Base-by-base conservation (phyloP, 2,329 filamentous ascomycete species). In the Mycosphaerelloides madeirae region DNA sequence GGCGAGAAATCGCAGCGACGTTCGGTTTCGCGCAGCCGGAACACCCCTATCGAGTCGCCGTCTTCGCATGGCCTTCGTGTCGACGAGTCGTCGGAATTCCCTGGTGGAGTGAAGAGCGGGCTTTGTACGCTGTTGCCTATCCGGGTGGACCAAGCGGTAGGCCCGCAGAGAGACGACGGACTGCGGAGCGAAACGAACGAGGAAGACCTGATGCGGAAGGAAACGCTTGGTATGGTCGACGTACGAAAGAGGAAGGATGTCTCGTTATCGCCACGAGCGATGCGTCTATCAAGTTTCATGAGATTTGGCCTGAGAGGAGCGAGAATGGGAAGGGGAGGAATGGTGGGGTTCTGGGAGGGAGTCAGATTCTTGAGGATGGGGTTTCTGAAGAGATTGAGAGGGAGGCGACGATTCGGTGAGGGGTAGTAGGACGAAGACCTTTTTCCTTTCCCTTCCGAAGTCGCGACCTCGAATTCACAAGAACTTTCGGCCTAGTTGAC, bases 51-150 rank as follows among this genome's bases (percentile, higher is more conserved):
- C 83, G 93, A 15, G 87, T 98, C 53, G 93, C 89, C 1, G 84
- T 97, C 7, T 98, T 96, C 67, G 84, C 85, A 35, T 97, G 93
- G 93, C 93, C 93, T 0, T 84, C 86, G 43, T 97, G 93, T 66
- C 80, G 81, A 53, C 87, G 93, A 62, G 79, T 96, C 1, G 85
- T 87, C 9, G 83, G 85, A 13, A 85, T 97, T 44, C 86, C 89
- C 0, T 97, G 81, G 91, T 82, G 81, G 38, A 80, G 83, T 28
- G 82, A 87, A 48, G 79, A 86, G 63, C 77, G 88, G 29, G 91
- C 90, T 8, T 68, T 98, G 22, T 95, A 84, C 66, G 91, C 88
- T n/a, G 83, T 97, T 37, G 75, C 85, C 1, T 97, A 93, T 65
- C 87, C 89, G 8, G 78, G 81, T 2, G 76, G 80, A 5, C 76